Base-by-base conservation (phyloP, 495 filamentous ascomycete species). In the Aspergillus leporis region DNA sequence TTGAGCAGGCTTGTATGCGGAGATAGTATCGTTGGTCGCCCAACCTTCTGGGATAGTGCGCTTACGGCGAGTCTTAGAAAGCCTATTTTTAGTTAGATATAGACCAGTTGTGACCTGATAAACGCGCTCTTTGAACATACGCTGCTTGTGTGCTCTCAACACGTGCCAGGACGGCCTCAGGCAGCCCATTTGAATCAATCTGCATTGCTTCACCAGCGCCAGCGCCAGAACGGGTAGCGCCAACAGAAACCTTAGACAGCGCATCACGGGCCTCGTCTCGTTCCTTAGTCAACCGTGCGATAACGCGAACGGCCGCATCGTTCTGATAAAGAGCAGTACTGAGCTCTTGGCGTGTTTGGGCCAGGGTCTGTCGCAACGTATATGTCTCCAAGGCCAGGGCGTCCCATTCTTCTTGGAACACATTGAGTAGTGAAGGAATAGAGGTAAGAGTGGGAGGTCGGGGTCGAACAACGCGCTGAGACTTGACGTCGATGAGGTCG, bases 401-500 rank as follows among this genome's bases (percentile, higher is more conserved):
- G 72, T 98, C 94, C 94, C 94, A 98, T 81, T 98, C 94, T 65
- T 96, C 93, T 64, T 98, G 94, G 68, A 98, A 97, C n/a, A 91
- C 88, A 40, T 89, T 89, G 59, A 98, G 90, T 23, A 98, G 83
- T n/a, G 94, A 91, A 7, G 94, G 94, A 61, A 98, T 95, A 25
- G 94, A 98, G 48, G 94, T 98, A 63, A 97, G 88, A 23, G 91
- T 95, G 34, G 95, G 93, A 41, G 94, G 94, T 68, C 95, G 85
- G 49, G 94, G 93, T 60, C 88, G 87, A 51, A 96, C 89, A 58
- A 90, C 81, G 73, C 88, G 87, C 57, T 87, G 80, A 34, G 90
- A 84, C 77, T 93, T 92, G 69, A 98, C 81, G 60, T 90, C 87
- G 66, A 98, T 84, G 47, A 98, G 82, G 69, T 98, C 94, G 49